These are phyloP conservation scores for Pythium aristosporum DNA, from an alignment of 352 stramenopile genomes.

Conservation along the genomic window DNA sequence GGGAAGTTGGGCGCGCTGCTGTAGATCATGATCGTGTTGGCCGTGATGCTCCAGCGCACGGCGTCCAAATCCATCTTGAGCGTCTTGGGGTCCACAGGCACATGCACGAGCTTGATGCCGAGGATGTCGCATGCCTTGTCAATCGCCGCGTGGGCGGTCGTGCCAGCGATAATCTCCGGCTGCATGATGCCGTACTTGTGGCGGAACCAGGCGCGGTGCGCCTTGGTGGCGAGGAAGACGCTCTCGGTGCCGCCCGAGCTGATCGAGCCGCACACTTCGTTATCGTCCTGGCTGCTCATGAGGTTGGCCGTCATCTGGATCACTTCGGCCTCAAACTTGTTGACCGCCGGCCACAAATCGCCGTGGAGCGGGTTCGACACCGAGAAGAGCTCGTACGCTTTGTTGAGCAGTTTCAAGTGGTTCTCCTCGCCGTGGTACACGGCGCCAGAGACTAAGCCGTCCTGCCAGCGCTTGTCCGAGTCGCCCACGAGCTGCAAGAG, in stretches of 20 bases:
- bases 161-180: conserved; percentile 89
- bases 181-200: conserved; percentile 80
- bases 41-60: conserved; percentile 85
- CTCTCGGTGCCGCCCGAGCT: conserved; percentile 96
- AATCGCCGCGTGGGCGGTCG: conserved; percentile 95
- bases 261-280: conserved; percentile 86
- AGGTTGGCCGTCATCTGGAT: conserved; percentile 90
- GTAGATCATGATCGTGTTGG: conserved; percentile 90
- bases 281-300: conserved; percentile 66
- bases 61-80: conserved; percentile 83
- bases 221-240: conserved; percentile 94
- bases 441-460: conserved; percentile 91
- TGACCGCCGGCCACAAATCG: conserved; percentile 93
- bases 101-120: conserved; percentile 91
- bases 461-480: conserved; percentile 91
- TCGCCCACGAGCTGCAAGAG: conserved; percentile 71
- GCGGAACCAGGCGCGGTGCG: conserved; percentile 87
- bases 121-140: conserved; percentile 96
- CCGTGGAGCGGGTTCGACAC: conserved; percentile 94
- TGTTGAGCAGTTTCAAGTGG: conserved; percentile 87
- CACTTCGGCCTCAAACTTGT: conserved; percentile 93
- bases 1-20: conserved; percentile 94
- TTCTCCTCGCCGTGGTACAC: conserved; percentile 93
- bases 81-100: conserved; percentile 84
- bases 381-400: conserved; percentile 89